Percentiles rank a stretch among this genome's conserved stretches.
phyloP scores from a whole-genome alignment of 2,329 filamentous ascomycete genomes.

The Tothia fuscella region DNA sequence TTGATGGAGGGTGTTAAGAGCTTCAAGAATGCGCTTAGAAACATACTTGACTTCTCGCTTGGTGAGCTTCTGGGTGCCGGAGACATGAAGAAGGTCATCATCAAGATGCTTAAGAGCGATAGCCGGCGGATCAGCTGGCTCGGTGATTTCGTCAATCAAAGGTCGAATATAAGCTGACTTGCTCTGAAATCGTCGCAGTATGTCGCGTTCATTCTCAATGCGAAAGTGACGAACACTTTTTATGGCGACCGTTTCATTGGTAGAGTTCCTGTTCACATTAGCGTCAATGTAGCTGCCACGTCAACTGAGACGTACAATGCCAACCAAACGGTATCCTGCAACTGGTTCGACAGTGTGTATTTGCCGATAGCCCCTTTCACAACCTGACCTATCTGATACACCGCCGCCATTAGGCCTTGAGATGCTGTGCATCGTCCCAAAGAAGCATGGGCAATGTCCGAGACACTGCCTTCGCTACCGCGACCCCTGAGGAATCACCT shows the following conservation, averaged over 20 bases:
- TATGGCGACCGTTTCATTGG: slow-evolving; percentile 16
- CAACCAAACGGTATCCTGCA: slow-evolving; percentile 11
- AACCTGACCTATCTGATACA: slow-evolving; percentile 2
- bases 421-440: no score
- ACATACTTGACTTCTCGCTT: slow-evolving; percentile 14
- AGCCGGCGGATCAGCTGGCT: slow-evolving; percentile 15
- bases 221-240: slow-evolving; percentile 18
- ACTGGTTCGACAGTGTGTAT: slow-evolving; percentile 9
- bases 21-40: slow-evolving; percentile 16
- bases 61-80: slow-evolving; percentile 15
- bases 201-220: slow-evolving; percentile 19
- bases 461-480: no score
- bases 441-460: no score
- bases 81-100: slow-evolving; percentile 14
- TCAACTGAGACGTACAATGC: slow-evolving; percentile 9
- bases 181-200: slow-evolving; percentile 19
- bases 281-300: background rate
- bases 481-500: no score
- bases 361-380: slow-evolving; percentile 9
- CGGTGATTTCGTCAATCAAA: slow-evolving; percentile 20
- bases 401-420: no score
- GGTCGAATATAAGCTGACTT: slow-evolving; percentile 17
- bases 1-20: slow-evolving; percentile 18
- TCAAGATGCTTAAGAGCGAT: slow-evolving; percentile 19
- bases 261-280: slow-evolving; percentile 8